Conservation (phyloP, 495 filamentous ascomycete genomes). For the Zalerion maritima region DNA sequence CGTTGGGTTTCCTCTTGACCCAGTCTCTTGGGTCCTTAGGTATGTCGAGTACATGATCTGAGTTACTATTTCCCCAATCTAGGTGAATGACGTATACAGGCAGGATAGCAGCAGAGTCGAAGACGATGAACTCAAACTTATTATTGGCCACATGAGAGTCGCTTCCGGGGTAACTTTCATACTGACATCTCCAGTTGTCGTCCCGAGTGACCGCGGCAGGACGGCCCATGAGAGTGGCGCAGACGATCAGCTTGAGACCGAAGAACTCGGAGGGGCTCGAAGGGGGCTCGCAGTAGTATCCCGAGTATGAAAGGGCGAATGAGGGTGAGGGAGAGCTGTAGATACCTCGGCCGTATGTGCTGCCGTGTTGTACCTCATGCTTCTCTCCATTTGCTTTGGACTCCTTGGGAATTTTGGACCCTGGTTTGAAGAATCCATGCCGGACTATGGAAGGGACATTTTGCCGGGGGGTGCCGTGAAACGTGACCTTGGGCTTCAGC, state of each 20-base stretch:
- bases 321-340: constrained; percentile 19
- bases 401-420: constrained; percentile 11
- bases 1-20: too few species aligned
- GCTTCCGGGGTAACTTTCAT: constrained; percentile 9
- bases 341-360: constrained; percentile 22
- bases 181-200: constrained; percentile 10
- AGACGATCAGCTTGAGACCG: constrained; percentile 24
- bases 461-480: constrained; percentile 23
- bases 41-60: constrained; percentile 6
- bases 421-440: constrained; percentile 25
- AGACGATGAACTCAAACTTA: constrained; percentile 25
- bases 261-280: constrained; percentile 13
- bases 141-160: constrained; percentile 20
- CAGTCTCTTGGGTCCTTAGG: too few species aligned
- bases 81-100: constrained; percentile 29
- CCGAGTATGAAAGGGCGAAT: constrained; percentile 20
- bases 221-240: constrained; percentile 24
- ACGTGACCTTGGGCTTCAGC: constrained; percentile 17
- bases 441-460: constrained; percentile 27
- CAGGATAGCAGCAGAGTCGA: constrained; percentile 23
- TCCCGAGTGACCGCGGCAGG: constrained; percentile 9
- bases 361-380: constrained; percentile 17
- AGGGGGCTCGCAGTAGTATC: constrained; percentile 2
- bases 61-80: constrained; percentile 15
- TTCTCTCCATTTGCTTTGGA: constrained; percentile 6